Evolutionary conservation across 805 yeast species (phyloP), one percentile per base, ranked within the genome.

Genomic region (Saccharomycopsis amapae): DNA sequence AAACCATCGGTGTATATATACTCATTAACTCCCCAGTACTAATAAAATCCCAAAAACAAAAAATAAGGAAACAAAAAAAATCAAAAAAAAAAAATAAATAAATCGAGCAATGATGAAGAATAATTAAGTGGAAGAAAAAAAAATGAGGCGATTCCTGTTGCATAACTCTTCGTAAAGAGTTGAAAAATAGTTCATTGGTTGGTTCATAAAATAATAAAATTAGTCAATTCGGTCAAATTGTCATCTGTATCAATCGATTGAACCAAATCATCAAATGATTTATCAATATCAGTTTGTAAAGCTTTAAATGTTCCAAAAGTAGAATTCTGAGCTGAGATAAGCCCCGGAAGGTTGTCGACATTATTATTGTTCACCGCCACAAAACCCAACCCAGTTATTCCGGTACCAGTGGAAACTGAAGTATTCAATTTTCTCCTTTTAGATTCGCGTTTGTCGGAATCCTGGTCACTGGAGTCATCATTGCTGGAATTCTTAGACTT

Each of bases 231-330:
- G 2, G 36, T 25, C 5, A 44, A 31, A 31, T 37, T 40, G 18
- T 48, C 51, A n/a, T 48, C 45, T 18, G 20, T 26, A 9, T 48
- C 48, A 23, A 48, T 44, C 4, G 40, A 23, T 6, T 44, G 30
- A 13, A 48, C 17, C 42, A 48, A 48, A 24, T 41, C 35, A 9
- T 33, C 36, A 35, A 40, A 48, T 13, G 18, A 20, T n/a, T 35
- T 39, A 13, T 39, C 38, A 22, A 48, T 40, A 20, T 28, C 28
- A 18, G 18, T 36, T 40, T 19, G 30, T n/a, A n/a, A n/a, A n/a
- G n/a, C n/a, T n/a, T n/a, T n/a, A n/a, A n/a, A n/a, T n/a, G n/a
- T n/a, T n/a, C n/a, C n/a, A n/a, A n/a, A n/a, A n/a, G n/a, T n/a
- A n/a, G n/a, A n/a, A n/a, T n/a, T n/a, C n/a, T n/a, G n/a, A n/a